phyloP scores from a whole-genome alignment of 306 rosid genomes.

The Luffa aegyptiaca region DNA sequence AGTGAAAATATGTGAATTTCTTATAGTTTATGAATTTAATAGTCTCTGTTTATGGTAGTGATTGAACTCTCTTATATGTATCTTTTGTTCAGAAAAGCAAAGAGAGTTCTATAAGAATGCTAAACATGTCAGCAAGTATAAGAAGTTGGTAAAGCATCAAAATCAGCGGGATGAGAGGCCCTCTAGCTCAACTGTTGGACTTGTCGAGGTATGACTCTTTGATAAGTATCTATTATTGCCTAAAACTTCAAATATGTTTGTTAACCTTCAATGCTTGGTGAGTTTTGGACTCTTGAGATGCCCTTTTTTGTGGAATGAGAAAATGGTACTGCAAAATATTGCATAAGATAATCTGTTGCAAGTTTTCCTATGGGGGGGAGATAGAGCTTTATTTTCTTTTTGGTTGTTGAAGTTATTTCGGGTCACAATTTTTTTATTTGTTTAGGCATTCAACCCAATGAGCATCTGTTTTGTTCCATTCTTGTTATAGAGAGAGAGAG shows the following conservation, averaged over 20 bases:
- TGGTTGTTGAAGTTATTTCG: background rate
- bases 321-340: background rate
- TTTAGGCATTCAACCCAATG: background rate
- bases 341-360: too few relatives aligned
- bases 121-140: constrained; percentile 62
- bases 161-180: constrained; percentile 24
- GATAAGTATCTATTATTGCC: background rate
- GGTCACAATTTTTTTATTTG: background rate
- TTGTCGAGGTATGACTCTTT: constrained; percentile 30
- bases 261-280: background rate
- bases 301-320: background rate
- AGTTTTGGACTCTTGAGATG: background rate
- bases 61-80: constrained; percentile 11
- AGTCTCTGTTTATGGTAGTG: background rate
- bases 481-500: background rate
- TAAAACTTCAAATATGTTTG: background rate
- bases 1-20: background rate
- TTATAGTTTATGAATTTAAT: background rate
- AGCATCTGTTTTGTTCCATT: background rate
- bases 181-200: constrained; percentile 5
- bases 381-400: background rate
- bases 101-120: constrained; percentile 70
- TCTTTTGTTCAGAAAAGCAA: constrained; percentile 47
- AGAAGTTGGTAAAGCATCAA: constrained; percentile 46
- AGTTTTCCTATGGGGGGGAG: background rate